A percentile compares a stretch with the other conserved stretches of the same genome.
phyloP scores from a whole-genome alignment of 441 rosid genomes.

The Breynia disticha region DNA sequence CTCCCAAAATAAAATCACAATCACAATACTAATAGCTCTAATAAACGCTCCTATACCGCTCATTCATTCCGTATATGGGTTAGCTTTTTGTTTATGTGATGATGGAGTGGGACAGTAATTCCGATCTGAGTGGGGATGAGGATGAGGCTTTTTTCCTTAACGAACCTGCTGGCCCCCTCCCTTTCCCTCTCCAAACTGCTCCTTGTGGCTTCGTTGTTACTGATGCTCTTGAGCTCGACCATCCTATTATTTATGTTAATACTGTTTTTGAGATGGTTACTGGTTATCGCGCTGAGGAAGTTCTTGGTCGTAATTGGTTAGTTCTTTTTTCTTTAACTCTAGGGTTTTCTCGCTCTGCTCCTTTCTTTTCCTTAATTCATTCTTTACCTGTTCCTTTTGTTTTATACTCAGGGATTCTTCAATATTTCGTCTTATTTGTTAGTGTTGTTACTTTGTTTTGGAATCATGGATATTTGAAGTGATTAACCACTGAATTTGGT shows the following conservation, averaged over 20 bases:
- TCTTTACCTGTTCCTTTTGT: too few relatives aligned
- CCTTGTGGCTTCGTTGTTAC: conserved; percentile 89
- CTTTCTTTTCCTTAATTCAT: too few relatives aligned
- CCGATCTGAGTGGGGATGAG: conserved; percentile 71
- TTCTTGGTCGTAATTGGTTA: conserved; percentile 88
- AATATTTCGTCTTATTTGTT: too few relatives aligned
- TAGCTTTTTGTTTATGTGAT: background rate
- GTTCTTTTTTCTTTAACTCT: conserved; percentile 12
- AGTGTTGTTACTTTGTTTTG: too few relatives aligned
- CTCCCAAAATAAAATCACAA: too few relatives aligned
- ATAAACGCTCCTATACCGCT: too few relatives aligned
- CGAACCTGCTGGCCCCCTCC: conserved; percentile 31
- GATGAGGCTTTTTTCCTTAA: conserved; percentile 43
- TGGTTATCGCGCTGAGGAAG: conserved; percentile 88
- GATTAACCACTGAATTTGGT: too few relatives aligned
- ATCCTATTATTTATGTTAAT: conserved; percentile 82
- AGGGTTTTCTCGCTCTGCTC: background rate
- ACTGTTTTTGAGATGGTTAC: conserved; percentile 85
- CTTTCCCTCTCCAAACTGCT: conserved; percentile 69
- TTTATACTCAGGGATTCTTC: too few relatives aligned
- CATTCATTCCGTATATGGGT: too few relatives aligned
- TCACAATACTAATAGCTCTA: too few relatives aligned
- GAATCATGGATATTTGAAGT: too few relatives aligned
- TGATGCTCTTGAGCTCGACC: conserved; percentile 85
- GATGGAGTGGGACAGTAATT: conserved; percentile 98